Conservation (phyloP, 2,329 filamentous ascomycete species). For the Penicillium paneum region DNA sequence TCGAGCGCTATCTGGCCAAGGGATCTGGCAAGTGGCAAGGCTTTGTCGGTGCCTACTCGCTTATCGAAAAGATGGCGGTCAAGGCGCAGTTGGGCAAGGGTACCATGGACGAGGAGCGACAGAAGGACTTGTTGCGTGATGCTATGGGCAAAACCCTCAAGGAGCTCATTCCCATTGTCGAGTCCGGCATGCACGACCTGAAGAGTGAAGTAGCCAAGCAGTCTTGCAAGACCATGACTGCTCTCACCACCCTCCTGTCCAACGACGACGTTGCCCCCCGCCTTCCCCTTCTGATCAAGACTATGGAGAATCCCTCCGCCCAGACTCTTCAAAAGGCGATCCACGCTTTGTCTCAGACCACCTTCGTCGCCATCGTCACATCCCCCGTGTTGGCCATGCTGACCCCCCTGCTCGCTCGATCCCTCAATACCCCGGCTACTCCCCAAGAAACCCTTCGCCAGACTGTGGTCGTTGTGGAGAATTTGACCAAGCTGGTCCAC, state of each 20-base stretch:
- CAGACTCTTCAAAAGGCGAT: constrained; percentile 93
- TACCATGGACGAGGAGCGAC: constrained; percentile 76
- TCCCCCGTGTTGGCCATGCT: constrained; percentile 92
- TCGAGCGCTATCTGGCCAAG: constrained; percentile 74
- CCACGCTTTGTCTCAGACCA: constrained; percentile 92
- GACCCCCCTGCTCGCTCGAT: constrained; percentile 89
- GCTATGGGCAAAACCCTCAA: constrained; percentile 79
- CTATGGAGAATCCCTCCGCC: constrained; percentile 89
- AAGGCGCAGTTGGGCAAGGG: constrained; percentile 85
- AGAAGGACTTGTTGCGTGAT: constrained; percentile 86
- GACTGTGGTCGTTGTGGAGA: constrained; percentile 95
- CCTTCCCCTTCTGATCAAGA: constrained; percentile 87
- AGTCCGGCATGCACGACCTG: constrained; percentile 92
- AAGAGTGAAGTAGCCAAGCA: constrained; percentile 83
- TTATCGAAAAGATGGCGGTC: constrained; percentile 90
- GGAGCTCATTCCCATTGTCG: constrained; percentile 82
- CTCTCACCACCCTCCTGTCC: constrained; percentile 81
- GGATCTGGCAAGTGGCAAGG: constrained; percentile 96
- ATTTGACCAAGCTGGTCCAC: constrained; percentile 96
- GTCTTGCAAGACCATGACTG: constrained; percentile 86
- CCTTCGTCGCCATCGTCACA: constrained; percentile 95
- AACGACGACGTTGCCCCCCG: constrained; percentile 95
- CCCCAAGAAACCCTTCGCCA: constrained; percentile 92
- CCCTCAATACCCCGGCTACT: constrained; percentile 85
- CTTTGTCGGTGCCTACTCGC: constrained; percentile 76